Evolutionary conservation across 2,329 filamentous ascomycete species (phyloP), one percentile per base, ranked within the genome.

Genomic region (Cryphonectria naterciae): DNA sequence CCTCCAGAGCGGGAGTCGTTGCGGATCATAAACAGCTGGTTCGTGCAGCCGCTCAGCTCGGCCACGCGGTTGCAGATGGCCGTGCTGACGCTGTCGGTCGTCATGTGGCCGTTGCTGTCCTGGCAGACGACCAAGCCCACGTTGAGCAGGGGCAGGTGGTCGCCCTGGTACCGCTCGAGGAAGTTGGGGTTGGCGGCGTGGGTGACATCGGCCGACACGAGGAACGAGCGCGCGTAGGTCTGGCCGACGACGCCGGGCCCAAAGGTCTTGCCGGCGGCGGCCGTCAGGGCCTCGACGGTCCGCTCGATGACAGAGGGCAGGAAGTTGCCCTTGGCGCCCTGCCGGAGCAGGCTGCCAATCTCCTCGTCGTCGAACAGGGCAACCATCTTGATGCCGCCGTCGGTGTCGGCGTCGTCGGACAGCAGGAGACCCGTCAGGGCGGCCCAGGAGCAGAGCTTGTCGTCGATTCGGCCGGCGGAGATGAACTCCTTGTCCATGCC

Each of bases 281-380:
- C 88, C 28, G 86, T 76, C 67, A 90, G 82, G 4, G 85, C 85
- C 79, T 97, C 94, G 68, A 94, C 88, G 69, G 94, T 89, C 73
- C 95, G 92, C 82, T 97, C 93, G 71, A 98, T 88, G 35, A 92
- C 88, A 52, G 88, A 86, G 56, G 93, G 92, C 70, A 98, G 87
- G 84, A 98, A 97, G 84, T 98, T 98, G 69, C 93, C 91, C 68
- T 88, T 87, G 7, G 96, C 96, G 72, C 96, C 96, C 83, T 98
- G 95, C 69, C 95, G 92, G 66, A 98, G 89, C 11, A 94, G 86
- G 37, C 93, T 97, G 72, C 96, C 96, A 73, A 99, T 97, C 81
- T 99, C 96, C 81, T 99, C 96, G 77, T 98, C 93, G 78, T 98
- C 96, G 78, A 98, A 98, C 76, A 98, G 91, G n/a, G 92, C 94